Conservation (phyloP, 2,329 filamentous ascomycete genomes). For the Westerdykella ornata region DNA sequence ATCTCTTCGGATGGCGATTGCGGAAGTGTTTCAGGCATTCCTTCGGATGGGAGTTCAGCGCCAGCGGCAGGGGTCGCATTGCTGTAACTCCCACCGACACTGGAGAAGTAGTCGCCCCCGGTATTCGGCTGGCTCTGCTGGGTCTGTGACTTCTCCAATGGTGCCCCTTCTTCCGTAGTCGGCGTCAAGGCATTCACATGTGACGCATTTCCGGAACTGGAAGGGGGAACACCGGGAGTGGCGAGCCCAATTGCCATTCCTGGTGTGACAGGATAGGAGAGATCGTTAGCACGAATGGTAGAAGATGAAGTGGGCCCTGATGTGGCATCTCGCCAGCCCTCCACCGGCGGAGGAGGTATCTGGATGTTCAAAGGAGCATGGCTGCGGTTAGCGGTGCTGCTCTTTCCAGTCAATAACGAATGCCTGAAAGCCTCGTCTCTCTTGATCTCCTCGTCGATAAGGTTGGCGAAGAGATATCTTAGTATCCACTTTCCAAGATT, state of each 20-base stretch:
- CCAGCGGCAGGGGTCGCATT: slow-evolving; percentile 21
- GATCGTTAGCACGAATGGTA: slow-evolving; percentile 55
- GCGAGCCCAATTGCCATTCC: slow-evolving; percentile 72
- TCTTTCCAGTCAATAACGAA: slow-evolving; percentile 59
- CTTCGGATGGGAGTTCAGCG: slow-evolving; percentile 24
- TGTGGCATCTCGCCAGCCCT: slow-evolving; percentile 39
- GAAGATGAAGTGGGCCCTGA: slow-evolving; percentile 44
- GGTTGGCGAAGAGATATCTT: slow-evolving; percentile 79
- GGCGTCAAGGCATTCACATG: slow-evolving; percentile 34
- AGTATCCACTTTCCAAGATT: slow-evolving; percentile 96
- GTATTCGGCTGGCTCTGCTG: slow-evolving; percentile 49
- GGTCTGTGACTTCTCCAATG: slow-evolving; percentile 51
- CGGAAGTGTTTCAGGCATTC: slow-evolving; percentile 23
- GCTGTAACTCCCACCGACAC: slow-evolving; percentile 25
- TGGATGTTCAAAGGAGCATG: slow-evolving; percentile 58
- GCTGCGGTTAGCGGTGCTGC: slow-evolving; percentile 48
- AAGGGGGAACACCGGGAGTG: slow-evolving; percentile 50
- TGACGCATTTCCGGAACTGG: slow-evolving; percentile 30
- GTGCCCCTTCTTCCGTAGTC: slow-evolving; percentile 38
- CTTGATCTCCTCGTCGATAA: slow-evolving; percentile 85
- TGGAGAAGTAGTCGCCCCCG: slow-evolving; percentile 73
- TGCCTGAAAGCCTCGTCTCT: slow-evolving; percentile 70
- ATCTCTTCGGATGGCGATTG: slow-evolving; percentile 40
- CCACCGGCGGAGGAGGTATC: slow-evolving; percentile 44
- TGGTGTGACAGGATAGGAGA: slow-evolving; percentile 56